A percentile compares a stretch with the other conserved stretches of the same genome.
phyloP scores from a whole-genome alignment of 208 protist genomes.

The Trypanosomatidae sp. region DNA sequence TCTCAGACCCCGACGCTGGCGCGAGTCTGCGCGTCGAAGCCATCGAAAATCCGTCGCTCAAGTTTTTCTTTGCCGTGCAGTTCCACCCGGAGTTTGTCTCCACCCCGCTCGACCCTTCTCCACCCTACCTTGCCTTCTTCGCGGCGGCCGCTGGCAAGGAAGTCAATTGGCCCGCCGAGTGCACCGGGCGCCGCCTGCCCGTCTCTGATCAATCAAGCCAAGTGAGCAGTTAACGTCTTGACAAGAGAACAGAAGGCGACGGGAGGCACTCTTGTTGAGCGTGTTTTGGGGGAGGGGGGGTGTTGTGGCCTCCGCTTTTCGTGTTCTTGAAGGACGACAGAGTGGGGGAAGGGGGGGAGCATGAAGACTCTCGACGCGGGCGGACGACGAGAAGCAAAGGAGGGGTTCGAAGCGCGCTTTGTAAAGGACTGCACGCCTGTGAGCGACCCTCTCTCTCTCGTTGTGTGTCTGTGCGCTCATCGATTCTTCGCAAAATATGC shows the following conservation, averaged over 20 bases:
- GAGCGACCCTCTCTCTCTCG: neutral
- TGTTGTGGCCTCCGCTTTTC: neutral
- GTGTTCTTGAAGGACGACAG: neutral
- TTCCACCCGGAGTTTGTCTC: constrained; percentile 99
- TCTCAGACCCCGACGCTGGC: constrained; percentile 82
- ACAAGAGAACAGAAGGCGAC: neutral
- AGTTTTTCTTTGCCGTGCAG: constrained; percentile 96
- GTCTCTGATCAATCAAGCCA: neutral
- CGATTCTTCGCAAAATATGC: neutral
- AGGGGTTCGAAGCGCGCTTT: neutral
- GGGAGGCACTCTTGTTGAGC: neutral
- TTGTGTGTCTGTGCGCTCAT: neutral
- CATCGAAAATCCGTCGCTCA: constrained; percentile 74
- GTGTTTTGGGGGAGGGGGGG: neutral
- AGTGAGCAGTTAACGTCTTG: neutral
- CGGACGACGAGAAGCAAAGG: neutral
- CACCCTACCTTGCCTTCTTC: constrained; percentile 97
- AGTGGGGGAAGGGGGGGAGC: neutral
- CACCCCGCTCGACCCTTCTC: constrained; percentile 93
- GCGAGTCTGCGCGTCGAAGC: constrained; percentile 92
- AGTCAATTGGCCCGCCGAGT: constrained; percentile 58
- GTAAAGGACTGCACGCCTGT: constrained; percentile 1
- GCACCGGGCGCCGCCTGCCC: constrained; percentile 44
- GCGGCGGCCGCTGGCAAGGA: constrained; percentile 78
- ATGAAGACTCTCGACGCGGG: neutral